phyloP scores from a whole-genome alignment of 2,329 filamentous ascomycete genomes.

The Epichloe baconii region DNA sequence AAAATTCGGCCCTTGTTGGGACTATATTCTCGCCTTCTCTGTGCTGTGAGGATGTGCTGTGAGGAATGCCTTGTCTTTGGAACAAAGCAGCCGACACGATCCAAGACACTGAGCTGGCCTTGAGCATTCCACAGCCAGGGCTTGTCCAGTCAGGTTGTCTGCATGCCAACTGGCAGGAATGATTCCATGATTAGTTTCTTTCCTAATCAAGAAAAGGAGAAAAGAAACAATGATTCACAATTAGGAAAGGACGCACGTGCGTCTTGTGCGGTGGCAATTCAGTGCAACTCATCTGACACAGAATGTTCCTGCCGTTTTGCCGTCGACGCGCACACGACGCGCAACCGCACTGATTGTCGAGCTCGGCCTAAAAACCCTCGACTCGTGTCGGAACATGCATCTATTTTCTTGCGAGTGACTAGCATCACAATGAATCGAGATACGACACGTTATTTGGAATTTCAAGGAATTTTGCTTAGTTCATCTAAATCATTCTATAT shows the following conservation, averaged over 20 bases:
- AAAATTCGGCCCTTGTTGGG: background rate
- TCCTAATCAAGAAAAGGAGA: background rate
- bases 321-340: too few relatives aligned
- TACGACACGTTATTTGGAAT: background rate
- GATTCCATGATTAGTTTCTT: too few relatives aligned
- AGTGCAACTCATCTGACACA: too few relatives aligned
- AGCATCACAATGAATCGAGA: too few relatives aligned
- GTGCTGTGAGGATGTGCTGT: background rate
- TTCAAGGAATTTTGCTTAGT: background rate
- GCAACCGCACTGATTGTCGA: too few relatives aligned
- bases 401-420: background rate
- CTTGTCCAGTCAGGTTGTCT: background rate
- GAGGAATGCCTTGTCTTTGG: background rate
- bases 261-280: too few relatives aligned
- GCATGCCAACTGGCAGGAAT: too few relatives aligned
- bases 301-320: too few relatives aligned
- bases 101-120: background rate
- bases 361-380: too few relatives aligned
- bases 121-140: background rate
- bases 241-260: too few relatives aligned
- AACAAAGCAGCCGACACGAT: background rate
- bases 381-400: too few relatives aligned
- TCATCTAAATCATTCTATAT: slow-evolving; percentile 8
- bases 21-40: background rate
- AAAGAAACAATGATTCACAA: background rate